These are phyloP conservation scores for Dunaliella primolecta DNA, from an alignment of 139 green algal species.

Conservation along the genomic window DNA sequence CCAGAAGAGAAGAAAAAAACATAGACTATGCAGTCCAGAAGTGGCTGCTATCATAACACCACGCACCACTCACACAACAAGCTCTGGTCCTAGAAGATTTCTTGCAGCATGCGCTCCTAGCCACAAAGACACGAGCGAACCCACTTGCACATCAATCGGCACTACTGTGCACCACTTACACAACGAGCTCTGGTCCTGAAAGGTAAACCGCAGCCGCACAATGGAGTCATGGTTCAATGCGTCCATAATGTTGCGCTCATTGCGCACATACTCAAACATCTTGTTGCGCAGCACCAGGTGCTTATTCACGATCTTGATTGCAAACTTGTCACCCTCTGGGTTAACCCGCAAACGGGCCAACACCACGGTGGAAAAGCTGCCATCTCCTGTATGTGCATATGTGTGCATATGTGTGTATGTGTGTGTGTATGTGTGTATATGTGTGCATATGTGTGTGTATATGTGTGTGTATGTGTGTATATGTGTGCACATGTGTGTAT, in stretches of 20 bases:
- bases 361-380: conserved; percentile 44
- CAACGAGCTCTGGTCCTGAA: conserved; percentile 43
- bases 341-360: conserved; percentile 26
- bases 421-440: no score
- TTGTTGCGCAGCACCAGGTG: conserved; percentile 46
- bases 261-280: conserved; percentile 45
- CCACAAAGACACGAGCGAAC: not conserved
- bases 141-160: not conserved
- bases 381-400: conserved; percentile 20
- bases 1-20: no score
- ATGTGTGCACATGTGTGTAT: no score
- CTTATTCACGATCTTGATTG: conserved; percentile 54
- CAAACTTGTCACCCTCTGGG: conserved; percentile 23
- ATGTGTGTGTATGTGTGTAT: no score
- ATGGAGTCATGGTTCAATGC: conserved; percentile 34
- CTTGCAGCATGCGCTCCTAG: conserved; percentile 17
- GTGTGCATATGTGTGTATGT: not conserved
- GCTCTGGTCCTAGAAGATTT: conserved; percentile 45
- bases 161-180: conserved; percentile 43
- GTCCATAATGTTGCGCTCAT: conserved; percentile 43
- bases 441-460: no score
- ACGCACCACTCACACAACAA: conserved; percentile 41
- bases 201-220: conserved; percentile 42
- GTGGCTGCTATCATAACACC: no score
- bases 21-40: no score